Evolutionary conservation across 345 rosid species (phyloP).

Genomic region (Eucalyptus pauciflora): DNA sequence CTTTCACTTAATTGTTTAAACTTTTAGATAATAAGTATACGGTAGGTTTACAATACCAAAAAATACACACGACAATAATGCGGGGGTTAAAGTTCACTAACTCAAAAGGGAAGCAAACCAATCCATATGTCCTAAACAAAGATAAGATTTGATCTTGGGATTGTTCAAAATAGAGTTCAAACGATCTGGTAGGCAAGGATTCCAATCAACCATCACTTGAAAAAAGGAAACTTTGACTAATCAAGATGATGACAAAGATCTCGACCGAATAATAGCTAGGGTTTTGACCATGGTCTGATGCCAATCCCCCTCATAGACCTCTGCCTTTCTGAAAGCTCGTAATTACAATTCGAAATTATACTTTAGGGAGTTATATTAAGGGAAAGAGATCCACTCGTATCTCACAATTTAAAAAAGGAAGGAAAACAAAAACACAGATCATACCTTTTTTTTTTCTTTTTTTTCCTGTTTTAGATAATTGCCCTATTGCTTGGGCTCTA

Average conservation of each 20-base stretch:
- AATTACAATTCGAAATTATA: background rate
- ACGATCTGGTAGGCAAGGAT: background rate
- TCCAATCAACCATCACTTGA: background rate
- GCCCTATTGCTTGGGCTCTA: background rate
- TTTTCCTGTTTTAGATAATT: background rate
- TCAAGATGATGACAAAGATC: background rate
- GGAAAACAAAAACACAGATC: background rate
- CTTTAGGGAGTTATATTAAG: background rate
- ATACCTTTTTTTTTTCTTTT: background rate
- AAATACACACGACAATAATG: background rate
- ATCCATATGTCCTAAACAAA: background rate
- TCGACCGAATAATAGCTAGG: background rate
- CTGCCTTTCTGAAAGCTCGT: background rate
- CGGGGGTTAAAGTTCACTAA: background rate
- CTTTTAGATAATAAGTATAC: background rate
- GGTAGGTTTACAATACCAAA: background rate
- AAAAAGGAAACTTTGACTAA: background rate
- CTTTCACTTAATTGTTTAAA: background rate
- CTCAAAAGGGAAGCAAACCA: background rate
- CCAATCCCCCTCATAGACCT: background rate
- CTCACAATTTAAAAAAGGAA: background rate
- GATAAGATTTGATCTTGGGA: background rate
- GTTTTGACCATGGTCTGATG: background rate
- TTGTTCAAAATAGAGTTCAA: background rate
- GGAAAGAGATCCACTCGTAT: background rate